Conservation (phyloP, 2,329 filamentous ascomycete species). For the Penicillium sp. region DNA sequence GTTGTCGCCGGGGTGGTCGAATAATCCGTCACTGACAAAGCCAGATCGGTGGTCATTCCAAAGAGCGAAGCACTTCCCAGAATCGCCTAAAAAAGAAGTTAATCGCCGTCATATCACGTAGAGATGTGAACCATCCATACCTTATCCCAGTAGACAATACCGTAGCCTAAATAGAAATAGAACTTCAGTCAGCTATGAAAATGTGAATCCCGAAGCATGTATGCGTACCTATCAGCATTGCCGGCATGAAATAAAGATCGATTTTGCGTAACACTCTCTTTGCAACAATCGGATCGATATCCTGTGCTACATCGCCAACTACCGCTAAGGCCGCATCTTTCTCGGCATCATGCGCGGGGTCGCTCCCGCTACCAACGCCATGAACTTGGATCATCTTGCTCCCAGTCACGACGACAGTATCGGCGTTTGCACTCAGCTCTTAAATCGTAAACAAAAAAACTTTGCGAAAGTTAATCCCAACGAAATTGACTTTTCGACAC, state of each 20-base stretch:
- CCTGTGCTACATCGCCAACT: conserved; percentile 52
- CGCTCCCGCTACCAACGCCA: conserved; percentile 10
- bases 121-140: conserved; percentile 28
- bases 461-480: not conserved
- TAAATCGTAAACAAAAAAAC: not conserved
- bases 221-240: conserved; percentile 58
- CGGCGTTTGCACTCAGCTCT: not conserved
- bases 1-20: conserved; percentile 55
- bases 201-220: no score
- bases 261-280: conserved; percentile 65
- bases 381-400: conserved; percentile 23
- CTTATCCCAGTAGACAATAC: conserved; percentile 71
- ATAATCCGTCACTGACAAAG: conserved; percentile 56
- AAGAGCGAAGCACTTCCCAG: conserved; percentile 71
- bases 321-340: conserved; percentile 60
- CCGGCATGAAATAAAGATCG: conserved; percentile 66
- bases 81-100: conserved; percentile 56
- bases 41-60: conserved; percentile 71
- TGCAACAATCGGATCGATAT: conserved; percentile 56
- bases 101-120: not conserved
- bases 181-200: not conserved
- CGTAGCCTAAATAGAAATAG: conserved; percentile 46
- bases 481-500: conserved; percentile 13
- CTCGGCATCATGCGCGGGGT: conserved; percentile 23
- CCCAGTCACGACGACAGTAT: not conserved